Base-by-base conservation (phyloP, 2,329 filamentous ascomycete genomes). In the Paradendryphiella salina region DNA sequence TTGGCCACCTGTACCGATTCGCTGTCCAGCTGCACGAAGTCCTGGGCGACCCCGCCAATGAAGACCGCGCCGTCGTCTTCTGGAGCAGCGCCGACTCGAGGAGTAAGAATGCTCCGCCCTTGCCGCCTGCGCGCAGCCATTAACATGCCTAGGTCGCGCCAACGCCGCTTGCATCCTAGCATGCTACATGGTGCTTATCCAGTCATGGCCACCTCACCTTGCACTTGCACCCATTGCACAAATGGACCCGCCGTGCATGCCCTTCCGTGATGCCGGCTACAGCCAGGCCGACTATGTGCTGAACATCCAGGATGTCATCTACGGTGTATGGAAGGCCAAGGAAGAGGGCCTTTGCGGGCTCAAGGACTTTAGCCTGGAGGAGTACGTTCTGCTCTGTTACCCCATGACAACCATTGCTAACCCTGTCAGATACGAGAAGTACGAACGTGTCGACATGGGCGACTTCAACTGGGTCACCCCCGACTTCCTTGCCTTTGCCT, bases 391-490 rank as follows among this genome's bases (percentile, higher is more conserved):
- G 38, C 10, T 3, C 7, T 13, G 4, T 10, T 15, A 7, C 15
- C 1, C 1, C 8, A 10, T 6, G 3, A 8, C 8, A 4, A 29
- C n/a, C 5, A 32, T 7, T 23, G 44, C 66, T 71, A 52, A 72
- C 53, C 29, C 9, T 1, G n/a, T 13, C 50, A 85, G 82, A 54
- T 99, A 99, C 72, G 94, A 99, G 77, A 88, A 84, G 71, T 99
- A 85, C 66, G 94, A 99, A 77, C 84, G 94, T 51, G 94, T 99
- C 15, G 94, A 99, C 72, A 91, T 96, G 80, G 94, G 94, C 57
- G 94, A 99, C 77, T 99, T 99, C 87, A 99, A 99, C 83, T 99
- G 94, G 94, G 84, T 99, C 52, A 96, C 92, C 5, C 92, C 93
- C 7, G 81, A 92, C 68, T 99, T 99, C 77, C 83, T 99, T 43